phyloP scores from a whole-genome alignment of 2,329 filamentous ascomycete genomes.

The Aureobasidium pullulans region DNA sequence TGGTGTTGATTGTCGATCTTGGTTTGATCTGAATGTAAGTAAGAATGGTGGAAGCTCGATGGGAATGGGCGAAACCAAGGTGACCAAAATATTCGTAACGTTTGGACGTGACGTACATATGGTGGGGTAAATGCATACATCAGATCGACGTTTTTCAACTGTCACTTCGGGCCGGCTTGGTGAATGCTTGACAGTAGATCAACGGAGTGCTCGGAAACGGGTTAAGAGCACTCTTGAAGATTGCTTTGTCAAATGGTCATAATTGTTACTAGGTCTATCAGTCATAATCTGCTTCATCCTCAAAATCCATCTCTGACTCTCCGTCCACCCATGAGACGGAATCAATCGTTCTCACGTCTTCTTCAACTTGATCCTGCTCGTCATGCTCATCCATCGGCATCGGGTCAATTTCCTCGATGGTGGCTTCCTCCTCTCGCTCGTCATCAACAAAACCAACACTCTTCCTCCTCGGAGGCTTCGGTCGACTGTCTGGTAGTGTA shows the following conservation, averaged over 20 bases:
- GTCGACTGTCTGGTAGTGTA: slow-evolving; percentile 14
- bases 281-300: slow-evolving; percentile 17
- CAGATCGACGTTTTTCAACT: slow-evolving; percentile 6
- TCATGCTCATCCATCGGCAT: slow-evolving; percentile 24
- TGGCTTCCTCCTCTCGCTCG: slow-evolving; percentile 16
- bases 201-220: neutral
- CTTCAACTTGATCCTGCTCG: slow-evolving; percentile 20
- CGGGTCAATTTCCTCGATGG: slow-evolving; percentile 20
- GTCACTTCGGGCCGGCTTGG: slow-evolving; percentile 6
- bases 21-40: neutral
- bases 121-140: neutral
- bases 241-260: too few species aligned
- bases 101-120: neutral
- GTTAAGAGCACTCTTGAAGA: neutral
- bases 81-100: neutral
- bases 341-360: slow-evolving; percentile 19
- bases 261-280: neutral
- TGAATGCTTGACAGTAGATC: neutral
- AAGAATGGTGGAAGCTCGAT: neutral
- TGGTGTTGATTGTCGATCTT: neutral
- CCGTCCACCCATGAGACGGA: slow-evolving; percentile 14
- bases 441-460: slow-evolving; percentile 27
- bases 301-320: slow-evolving; percentile 17
- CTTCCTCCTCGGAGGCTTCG: slow-evolving; percentile 21
- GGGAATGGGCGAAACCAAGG: neutral